Base-by-base conservation (phyloP, 75 land plant genomes). In the Selaginella moellendorffii region DNA sequence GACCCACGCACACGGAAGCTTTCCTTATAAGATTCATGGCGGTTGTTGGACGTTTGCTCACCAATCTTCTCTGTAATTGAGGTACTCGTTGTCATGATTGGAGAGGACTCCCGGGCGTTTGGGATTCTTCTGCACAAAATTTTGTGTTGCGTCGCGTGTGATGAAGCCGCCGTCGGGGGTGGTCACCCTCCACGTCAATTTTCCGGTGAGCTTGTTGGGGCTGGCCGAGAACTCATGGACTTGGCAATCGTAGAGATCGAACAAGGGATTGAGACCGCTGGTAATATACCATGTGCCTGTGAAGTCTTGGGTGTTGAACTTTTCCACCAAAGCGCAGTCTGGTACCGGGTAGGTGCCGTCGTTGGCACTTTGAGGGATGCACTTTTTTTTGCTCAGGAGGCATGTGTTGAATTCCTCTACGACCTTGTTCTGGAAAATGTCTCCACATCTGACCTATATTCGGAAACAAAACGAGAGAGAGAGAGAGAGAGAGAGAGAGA, bases 131-230 rank as follows among this genome's bases (percentile, higher is more conserved):
- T 56, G 59, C 2, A 56, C 59, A 56, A 56, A 25, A 19, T 56
- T 56, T 24, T 56, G 59, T 2, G n/a, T 56, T 21, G n/a, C 19
- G 17, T 56, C 24, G 5, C 59, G 19, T 9, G 59, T 56, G 8
- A 56, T 56, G n/a, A 56, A 56, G 59, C 59, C 59, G n/a, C 59
- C 59, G 24, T 56, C 59, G 9, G 59, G 59, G 8, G 21, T 56
- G 24, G 5, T 19, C 23, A 56, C 59, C n/a, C 59, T 56, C 59
- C 59, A 56, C 23, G 59, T 56, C 9, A 56, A 19, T 8, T 19
- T 8, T 56, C 23, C 59, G 19, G 19, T 19, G 21, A 56, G 59
- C 24, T 56, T 56, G 5, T n/a, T 24, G 2, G 59, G 59, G 25
- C 17, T 56, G n/a, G 59, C 59, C 21, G 24, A 56, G 24, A 56